A percentile compares a stretch with the other conserved stretches of the same genome.
Conservation (phyloP, 257 asterid genomes). For the Eucommia ulmoides region DNA sequence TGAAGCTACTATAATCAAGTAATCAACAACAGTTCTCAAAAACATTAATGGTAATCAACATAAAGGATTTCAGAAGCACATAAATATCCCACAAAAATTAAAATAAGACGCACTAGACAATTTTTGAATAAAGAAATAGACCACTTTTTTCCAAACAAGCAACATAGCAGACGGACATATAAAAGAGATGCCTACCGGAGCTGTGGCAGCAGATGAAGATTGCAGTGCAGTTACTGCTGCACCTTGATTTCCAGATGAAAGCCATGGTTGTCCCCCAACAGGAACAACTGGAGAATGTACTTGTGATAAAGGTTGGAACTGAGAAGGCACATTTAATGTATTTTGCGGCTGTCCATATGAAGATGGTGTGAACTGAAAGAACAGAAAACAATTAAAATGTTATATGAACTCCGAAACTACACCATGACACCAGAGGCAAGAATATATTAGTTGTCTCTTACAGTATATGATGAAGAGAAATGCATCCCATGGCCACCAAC, state of each 20-base stretch:
- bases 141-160: no score
- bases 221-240: slow-evolving; percentile 43
- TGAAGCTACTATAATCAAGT: no score
- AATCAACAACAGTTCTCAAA: no score
- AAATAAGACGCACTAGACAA: no score
- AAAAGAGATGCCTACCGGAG: slow-evolving; percentile 26
- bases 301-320: slow-evolving; percentile 57
- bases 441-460: slow-evolving; percentile 22
- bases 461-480: slow-evolving; percentile 53
- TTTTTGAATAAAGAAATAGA: no score
- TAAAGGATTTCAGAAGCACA: no score
- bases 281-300: slow-evolving; percentile 43
- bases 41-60: no score
- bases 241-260: slow-evolving; percentile 47
- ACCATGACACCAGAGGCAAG: slow-evolving; percentile 4
- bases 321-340: slow-evolving; percentile 33
- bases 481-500: slow-evolving; percentile 40
- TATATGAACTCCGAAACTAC: slow-evolving; percentile 10
- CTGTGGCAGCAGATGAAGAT: slow-evolving; percentile 24
- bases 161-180: no score
- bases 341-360: slow-evolving; percentile 51
- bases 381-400: slow-evolving; percentile 3
- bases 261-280: slow-evolving; percentile 52
- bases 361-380: slow-evolving; percentile 46
- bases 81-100: no score